These are phyloP conservation scores for Ophiostoma sp. DNA, from an alignment of 2,329 filamentous ascomycete species.

Conservation along the genomic window DNA sequence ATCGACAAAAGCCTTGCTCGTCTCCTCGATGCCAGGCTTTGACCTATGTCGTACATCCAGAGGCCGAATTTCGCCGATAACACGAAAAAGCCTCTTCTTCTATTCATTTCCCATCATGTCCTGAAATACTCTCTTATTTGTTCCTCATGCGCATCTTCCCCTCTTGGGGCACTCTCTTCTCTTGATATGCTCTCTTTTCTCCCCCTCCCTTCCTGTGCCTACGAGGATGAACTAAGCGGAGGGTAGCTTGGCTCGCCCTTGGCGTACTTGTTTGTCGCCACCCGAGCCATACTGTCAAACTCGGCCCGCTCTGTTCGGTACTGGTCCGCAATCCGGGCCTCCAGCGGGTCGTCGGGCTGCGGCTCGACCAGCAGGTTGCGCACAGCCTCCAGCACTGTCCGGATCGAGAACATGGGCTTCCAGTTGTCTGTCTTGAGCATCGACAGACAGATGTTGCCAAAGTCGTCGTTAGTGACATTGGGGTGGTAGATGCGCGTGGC, in stretches of 20 bases:
- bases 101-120: too few species aligned
- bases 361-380: slow-evolving; percentile 71
- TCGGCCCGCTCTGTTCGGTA: slow-evolving; percentile 61
- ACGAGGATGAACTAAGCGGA: background rate
- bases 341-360: slow-evolving; percentile 83
- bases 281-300: slow-evolving; percentile 69
- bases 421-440: slow-evolving; percentile 81
- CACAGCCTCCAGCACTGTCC: slow-evolving; percentile 70
- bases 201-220: background rate
- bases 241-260: slow-evolving; percentile 33
- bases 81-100: too few species aligned
- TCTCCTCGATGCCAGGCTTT: background rate
- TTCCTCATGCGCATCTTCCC: too few species aligned
- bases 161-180: too few species aligned
- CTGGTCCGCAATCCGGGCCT: slow-evolving; percentile 79
- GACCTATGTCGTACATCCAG: too few species aligned
- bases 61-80: too few species aligned
- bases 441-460: slow-evolving; percentile 78
- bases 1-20: background rate
- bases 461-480: slow-evolving; percentile 82
- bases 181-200: background rate
- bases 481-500: slow-evolving; percentile 91
- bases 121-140: too few species aligned
- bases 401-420: slow-evolving; percentile 80
- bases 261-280: slow-evolving; percentile 72